Evolutionary conservation across 805 yeast species (phyloP), one percentile per base, ranked within the genome.

Genomic region (Candida sonorensis): DNA sequence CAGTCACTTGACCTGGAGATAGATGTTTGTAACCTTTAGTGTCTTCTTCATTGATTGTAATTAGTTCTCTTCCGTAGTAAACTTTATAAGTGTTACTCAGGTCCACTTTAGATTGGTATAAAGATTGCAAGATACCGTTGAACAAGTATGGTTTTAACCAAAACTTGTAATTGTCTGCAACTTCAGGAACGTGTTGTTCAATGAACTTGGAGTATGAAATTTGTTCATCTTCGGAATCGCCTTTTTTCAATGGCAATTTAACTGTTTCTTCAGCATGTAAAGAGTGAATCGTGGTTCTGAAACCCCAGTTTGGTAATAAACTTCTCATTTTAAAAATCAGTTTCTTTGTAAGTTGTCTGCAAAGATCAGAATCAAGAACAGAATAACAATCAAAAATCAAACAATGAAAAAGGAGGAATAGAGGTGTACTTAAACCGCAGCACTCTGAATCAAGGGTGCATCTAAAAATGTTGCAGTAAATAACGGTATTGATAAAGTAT

Each of bases 51-150:
- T 41, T 25, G 27, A 55, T 45, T 1, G 70, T 67, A 16, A 71
- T 45, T 5, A 72, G 44, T 19, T 63, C 51, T 33, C 78, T 51
- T 26, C 67, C 72, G 42, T 68, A 73, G 46, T 58, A 51, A 3
- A 73, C 65, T 19, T 57, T 57, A 41, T 66, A 71, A 12, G 48
- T 44, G 19, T 55, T 40, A 7, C 66, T 65, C 35, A 61, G 67
- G 41, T 67, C 65, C 27, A 62, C 62, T 23, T 67, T 44, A 2
- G 69, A 67, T 3, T 70, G 54, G 42, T 67, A 71, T 11, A 73
- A 59, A 4, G 74, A 68, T 48, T 73, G 78, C 15, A 66, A 41
- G 27, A 67, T 66, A 17, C 77, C 77, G 27, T 64, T 63, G 31
- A 67, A 54, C 5, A 72, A 51, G 10, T 62, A 50, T 4, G 78